Percentiles rank a stretch among this genome's conserved stretches.
phyloP scores from a whole-genome alignment of 805 yeast genomes.

The Yamadazyma sp. region DNA sequence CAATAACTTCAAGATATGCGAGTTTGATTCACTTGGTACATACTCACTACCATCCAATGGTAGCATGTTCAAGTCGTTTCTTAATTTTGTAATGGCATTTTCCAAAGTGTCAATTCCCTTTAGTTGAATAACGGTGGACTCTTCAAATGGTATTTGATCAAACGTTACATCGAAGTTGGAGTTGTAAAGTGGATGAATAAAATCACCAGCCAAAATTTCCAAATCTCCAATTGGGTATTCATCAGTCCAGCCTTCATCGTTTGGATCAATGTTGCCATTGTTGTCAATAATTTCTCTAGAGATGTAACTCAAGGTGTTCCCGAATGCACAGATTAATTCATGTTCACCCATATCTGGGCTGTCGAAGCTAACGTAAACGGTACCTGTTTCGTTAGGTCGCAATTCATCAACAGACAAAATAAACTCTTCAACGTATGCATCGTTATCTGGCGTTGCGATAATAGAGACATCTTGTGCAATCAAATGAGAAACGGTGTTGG shows the following conservation, averaged over 20 bases:
- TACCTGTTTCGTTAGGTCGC: conserved; percentile 67
- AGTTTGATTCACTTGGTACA: conserved; percentile 56
- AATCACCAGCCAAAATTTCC: conserved; percentile 77
- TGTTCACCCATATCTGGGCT: conserved; percentile 52
- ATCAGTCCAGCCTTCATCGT: conserved; percentile 84
- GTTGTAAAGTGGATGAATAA: conserved; percentile 70
- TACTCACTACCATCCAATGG: conserved; percentile 74
- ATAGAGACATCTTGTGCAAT: conserved; percentile 77
- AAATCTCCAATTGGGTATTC: conserved; percentile 89
- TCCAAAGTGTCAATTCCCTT: conserved; percentile 39
- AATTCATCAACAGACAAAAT: conserved; percentile 72
- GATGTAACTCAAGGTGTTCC: conserved; percentile 68
- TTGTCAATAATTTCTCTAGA: conserved; percentile 74
- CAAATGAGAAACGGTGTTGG: conserved; percentile 79
- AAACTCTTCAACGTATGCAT: conserved; percentile 63
- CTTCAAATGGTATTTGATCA: conserved; percentile 65
- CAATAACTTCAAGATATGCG: conserved; percentile 75
- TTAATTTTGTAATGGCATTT: conserved; percentile 50
- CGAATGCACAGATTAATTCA: conserved; percentile 45
- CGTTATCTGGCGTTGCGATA: conserved; percentile 61
- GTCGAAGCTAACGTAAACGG: conserved; percentile 73
- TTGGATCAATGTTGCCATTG: conserved; percentile 59
- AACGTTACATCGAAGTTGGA: conserved; percentile 72
- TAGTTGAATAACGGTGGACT: conserved; percentile 68
- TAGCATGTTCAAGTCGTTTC: conserved; percentile 46